Conservation (phyloP, 768 basidiomycete species). For the Zangia roseola region DNA sequence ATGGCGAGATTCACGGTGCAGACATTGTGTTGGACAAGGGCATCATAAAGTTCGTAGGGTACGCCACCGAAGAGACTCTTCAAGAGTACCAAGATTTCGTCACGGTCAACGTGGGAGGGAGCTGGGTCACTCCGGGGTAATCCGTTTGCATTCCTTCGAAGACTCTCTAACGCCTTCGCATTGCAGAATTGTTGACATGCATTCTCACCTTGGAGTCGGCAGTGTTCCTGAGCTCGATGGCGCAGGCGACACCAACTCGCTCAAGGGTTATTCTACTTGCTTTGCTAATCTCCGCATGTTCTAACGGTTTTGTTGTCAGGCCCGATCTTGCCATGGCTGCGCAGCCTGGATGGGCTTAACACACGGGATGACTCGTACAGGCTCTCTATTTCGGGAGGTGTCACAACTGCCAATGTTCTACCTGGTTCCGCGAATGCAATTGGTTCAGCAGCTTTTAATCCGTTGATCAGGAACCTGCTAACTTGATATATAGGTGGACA, state of each 20-base stretch:
- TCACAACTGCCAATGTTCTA: constrained; percentile 80
- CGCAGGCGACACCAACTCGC: constrained; percentile 60
- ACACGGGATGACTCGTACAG: constrained; percentile 78
- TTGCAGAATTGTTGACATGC: constrained; percentile 56
- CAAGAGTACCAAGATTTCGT: constrained; percentile 43
- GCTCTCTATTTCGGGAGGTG: constrained; percentile 81
- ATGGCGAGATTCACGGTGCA: constrained; percentile 34
- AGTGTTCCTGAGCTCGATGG: constrained; percentile 55
- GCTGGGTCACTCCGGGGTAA: constrained; percentile 72
- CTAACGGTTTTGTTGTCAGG: constrained; percentile 26
- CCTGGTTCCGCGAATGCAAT: constrained; percentile 78
- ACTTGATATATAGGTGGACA: constrained; percentile 62
- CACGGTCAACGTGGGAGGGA: constrained; percentile 58
- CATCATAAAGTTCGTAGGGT: constrained; percentile 35
- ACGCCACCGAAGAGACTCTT: constrained; percentile 41
- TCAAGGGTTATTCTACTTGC: constrained; percentile 37
- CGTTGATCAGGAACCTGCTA: constrained; percentile 5
- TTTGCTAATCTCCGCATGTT: background rate
- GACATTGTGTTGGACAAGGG: constrained; percentile 42
- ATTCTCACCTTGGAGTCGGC: constrained; percentile 78
- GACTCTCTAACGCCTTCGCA: constrained; percentile 30
- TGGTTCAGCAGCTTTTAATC: constrained; percentile 42
- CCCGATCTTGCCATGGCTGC: constrained; percentile 72
- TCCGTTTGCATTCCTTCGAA: constrained; percentile 20
- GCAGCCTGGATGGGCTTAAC: constrained; percentile 82